These are phyloP conservation scores for Pseudogymnoascus sp. DNA, from an alignment of 2,329 filamentous ascomycete genomes.

Conservation along the genomic window DNA sequence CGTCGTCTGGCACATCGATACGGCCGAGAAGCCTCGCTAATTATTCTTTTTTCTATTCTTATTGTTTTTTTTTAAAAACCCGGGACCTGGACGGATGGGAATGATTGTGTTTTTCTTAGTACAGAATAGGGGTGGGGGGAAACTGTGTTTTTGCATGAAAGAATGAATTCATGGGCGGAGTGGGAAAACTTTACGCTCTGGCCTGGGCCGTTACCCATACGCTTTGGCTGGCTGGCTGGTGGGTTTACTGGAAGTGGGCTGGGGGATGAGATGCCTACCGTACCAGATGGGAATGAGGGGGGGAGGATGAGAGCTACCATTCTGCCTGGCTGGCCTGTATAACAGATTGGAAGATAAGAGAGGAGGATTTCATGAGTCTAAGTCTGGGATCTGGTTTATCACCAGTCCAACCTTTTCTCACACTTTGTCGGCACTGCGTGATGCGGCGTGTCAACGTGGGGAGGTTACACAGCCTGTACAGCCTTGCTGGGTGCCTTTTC, in stretches of 20 bases:
- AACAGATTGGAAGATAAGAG: not conserved
- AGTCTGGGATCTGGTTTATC: too few species aligned
- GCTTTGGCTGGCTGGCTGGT: not conserved
- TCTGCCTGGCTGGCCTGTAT: not conserved
- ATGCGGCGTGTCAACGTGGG: not conserved
- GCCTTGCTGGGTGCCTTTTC: not conserved
- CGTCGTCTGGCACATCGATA: constrained; percentile 97
- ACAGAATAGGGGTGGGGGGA: not conserved
- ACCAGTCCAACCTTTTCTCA: too few species aligned
- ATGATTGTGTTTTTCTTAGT: not conserved
- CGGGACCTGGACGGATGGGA: not conserved
- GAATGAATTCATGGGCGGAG: not conserved
- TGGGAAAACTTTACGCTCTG: not conserved
- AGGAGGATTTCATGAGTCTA: not conserved
- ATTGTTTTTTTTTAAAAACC: not conserved
- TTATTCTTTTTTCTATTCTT: too few species aligned
- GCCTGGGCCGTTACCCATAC: too few species aligned
- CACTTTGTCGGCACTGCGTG: not conserved
- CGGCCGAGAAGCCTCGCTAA: constrained; percentile 87
- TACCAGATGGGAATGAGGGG: not conserved
- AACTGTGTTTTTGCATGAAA: not conserved
- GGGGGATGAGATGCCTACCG: not conserved
- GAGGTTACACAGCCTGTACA: not conserved
- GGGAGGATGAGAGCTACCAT: not conserved
- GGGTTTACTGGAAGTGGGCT: not conserved